Percentiles rank a stretch among this genome's conserved stretches.
These are phyloP conservation scores for Malus hybrid DNA, from an alignment of 331 rosid species.

Conservation along the genomic window DNA sequence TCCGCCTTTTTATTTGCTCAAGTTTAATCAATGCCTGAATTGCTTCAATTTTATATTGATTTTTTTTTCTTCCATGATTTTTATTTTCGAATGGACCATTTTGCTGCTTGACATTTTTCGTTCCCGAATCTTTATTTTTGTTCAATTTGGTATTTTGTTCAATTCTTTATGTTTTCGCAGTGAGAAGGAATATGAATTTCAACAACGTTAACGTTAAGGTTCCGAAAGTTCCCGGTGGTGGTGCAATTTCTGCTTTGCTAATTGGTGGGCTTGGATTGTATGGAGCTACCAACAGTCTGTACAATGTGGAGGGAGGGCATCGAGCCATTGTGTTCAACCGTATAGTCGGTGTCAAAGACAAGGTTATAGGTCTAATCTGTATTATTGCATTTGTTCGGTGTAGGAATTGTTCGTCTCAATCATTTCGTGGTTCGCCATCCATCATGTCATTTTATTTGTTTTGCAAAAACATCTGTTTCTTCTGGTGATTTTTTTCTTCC, in stretches of 20 bases:
- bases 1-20: background rate
- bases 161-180: background rate
- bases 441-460: no score
- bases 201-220: constrained; percentile 44
- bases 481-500: no score
- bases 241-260: constrained; percentile 52
- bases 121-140: background rate
- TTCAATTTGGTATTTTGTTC: background rate
- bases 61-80: background rate
- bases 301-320: constrained; percentile 97
- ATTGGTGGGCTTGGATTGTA: constrained; percentile 73
- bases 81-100: background rate
- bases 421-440: no score
- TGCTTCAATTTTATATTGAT: background rate
- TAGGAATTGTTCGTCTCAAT: no score
- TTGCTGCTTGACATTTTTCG: background rate
- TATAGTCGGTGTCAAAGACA: constrained; percentile 68
- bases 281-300: constrained; percentile 75
- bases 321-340: constrained; percentile 95
- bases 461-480: no score
- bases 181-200: constrained; percentile 43
- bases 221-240: constrained; percentile 70
- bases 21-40: background rate
- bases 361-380: constrained; percentile 37
- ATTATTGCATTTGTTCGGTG: background rate